Evolutionary conservation across 225 moss, liverwort and hornwort species (phyloP), one percentile per base, ranked within the genome.

Genomic region (Rhytidiadelphus loreus): DNA sequence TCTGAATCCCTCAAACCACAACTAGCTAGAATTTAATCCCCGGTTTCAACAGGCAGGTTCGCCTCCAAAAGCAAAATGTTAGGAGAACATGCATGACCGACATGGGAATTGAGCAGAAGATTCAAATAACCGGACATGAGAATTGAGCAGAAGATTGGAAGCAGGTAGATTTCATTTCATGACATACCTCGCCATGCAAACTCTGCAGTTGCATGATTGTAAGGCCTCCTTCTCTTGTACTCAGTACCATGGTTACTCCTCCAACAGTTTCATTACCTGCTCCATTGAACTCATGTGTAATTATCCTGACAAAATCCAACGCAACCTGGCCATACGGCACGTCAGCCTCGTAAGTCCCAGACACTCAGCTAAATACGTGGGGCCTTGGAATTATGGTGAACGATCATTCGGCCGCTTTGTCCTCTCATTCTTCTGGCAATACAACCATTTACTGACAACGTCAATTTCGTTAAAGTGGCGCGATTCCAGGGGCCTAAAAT

Each of bases 301-400:
- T 3, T 20, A 62, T 71, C 87, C 87, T 91, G 89, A 83, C 88
- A 85, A 82, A 48, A 89, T 91, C 89, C 63, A 85, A 77, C 56
- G 85, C 81, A 69, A 56, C 57, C 81, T 85, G 77, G 65, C 52
- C 86, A 84, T 83, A 89, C 86, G 17, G 61, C 63, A 89, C 66
- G 25, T 91, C 73, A 73, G 78, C 80, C 79, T 84, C 55, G 44
- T 73, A 80, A 72, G 86, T 65, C 56, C 61, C 56, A 86, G 86
- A 48, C 8, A 65, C 39, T 71, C 87, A 41, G 73, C 53, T 25
- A 4, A 59, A 73, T 18, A 13, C 23, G 60, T 63, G 74, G 83
- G 86, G 56, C 63, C 57, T 72, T 39, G 46, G 43, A 43, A 72
- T 86, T 88, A 76, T 55, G 86, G 41, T 11, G 22, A 48, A 63